Conservation (phyloP, 352 stramenopile species). For the Phytophthora lateralis region DNA sequence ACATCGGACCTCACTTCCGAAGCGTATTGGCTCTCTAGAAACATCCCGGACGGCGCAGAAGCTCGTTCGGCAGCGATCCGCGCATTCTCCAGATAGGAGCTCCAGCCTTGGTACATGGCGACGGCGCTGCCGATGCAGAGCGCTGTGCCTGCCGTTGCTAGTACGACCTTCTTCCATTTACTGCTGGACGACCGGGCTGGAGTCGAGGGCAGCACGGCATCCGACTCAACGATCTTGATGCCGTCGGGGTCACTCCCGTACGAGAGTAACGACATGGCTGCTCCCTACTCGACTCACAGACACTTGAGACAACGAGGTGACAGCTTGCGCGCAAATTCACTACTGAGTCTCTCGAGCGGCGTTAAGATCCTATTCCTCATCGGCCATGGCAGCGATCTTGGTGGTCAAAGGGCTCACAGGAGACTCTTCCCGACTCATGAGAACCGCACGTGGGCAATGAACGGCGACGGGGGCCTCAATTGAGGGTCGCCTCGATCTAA, state of each 20-base stretch:
- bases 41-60: constrained; percentile 20
- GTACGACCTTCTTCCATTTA: constrained; percentile 25
- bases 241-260: constrained; percentile 22
- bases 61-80: constrained; percentile 4
- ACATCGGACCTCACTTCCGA: constrained; percentile 15
- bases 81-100: constrained; percentile 1
- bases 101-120: constrained; percentile 28
- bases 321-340: constrained; percentile 28
- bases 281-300: constrained; percentile 13
- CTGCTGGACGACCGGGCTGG: constrained; percentile 1
- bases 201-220: neutral
- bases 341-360: constrained; percentile 3
- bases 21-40: constrained; percentile 23
- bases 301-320: constrained; percentile 11
- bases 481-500: neutral
- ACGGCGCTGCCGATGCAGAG: constrained; percentile 24
- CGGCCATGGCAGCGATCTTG: constrained; percentile 12
- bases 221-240: constrained; percentile 13
- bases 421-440: constrained; percentile 20
- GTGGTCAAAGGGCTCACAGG: constrained; percentile 12
- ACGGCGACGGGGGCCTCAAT: constrained; percentile 3
- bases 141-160: constrained; percentile 12
- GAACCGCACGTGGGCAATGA: constrained; percentile 21
- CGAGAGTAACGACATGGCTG: constrained; percentile 26
- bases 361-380: neutral